Evolutionary conservation across 2,329 filamentous ascomycete genomes (phyloP), one percentile per base, ranked within the genome.

Genomic region (Sporothrix inflata): DNA sequence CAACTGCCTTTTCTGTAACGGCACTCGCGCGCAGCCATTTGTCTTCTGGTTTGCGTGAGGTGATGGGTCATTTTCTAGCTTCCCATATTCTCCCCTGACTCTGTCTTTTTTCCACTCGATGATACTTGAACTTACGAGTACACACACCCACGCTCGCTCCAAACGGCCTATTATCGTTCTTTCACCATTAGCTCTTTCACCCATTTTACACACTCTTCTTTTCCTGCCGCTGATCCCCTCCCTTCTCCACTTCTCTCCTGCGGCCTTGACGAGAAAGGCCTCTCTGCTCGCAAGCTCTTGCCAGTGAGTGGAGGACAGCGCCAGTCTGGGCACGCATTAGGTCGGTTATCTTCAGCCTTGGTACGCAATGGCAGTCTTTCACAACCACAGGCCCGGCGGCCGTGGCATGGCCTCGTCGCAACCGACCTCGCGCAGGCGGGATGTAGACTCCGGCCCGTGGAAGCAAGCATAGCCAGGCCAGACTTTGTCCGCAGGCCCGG

Each of bases 1-100:
- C 55, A 65, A 27, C 30, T 65, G 69, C 45, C 69, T 63, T 38
- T 27, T 71, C 24, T 71, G 57, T 27, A 71, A 34, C 30, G 30
- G 6, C 57, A 70, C 30, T 53, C 69, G 45, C 57, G 21, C 57
- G 19, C 65, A 19, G 42, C 57, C 27, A 47, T 14, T 40, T 63
- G 27, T 63, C 19, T 24, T 24, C n/a, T 45, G 21, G 38, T 27
- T 21, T 24, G 16, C 38, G 24, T n/a, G 40, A 27, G 57, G 12
- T 65, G 60, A 65, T 45, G 27, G 16, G 21, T 65, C 60, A 42
- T 27, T 65, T 65, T 27, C 21, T 27, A 38, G 14, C 38, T 8
- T 65, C 60, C 40, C n/a, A 19, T 27, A 3, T 12, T 65, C 9
- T 16, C 11, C 57, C 34, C 5, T n/a, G n/a, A 63, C 14, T n/a